A percentile compares a stretch with the other conserved stretches of the same genome.
Conservation (phyloP, 495 filamentous ascomycete genomes). For the Tuber magnatum region DNA sequence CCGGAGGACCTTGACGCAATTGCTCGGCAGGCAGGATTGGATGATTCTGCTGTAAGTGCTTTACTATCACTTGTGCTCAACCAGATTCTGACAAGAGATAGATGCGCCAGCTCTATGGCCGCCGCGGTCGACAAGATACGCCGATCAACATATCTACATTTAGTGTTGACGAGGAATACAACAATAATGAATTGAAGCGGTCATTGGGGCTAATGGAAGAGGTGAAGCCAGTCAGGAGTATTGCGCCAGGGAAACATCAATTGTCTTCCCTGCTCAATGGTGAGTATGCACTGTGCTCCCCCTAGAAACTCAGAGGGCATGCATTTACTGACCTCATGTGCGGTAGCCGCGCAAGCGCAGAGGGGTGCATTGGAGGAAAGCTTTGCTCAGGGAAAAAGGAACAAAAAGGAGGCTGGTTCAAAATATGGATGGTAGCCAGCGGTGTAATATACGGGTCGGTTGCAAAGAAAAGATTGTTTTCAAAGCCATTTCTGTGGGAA, state of each 20-base stretch:
- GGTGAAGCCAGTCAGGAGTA: slow-evolving; percentile 39
- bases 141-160: slow-evolving; percentile 38
- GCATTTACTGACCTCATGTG: not conserved
- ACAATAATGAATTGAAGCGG: slow-evolving; percentile 37
- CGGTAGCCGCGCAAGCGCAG: slow-evolving; percentile 38
- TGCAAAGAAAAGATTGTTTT: slow-evolving; percentile 4
- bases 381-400: slow-evolving; percentile 39
- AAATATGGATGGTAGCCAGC: slow-evolving; percentile 39
- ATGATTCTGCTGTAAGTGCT: slow-evolving; percentile 33
- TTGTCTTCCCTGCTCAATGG: slow-evolving; percentile 37
- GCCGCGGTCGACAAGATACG: slow-evolving; percentile 29
- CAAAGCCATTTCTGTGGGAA: not conserved
- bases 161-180: slow-evolving; percentile 40
- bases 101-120: slow-evolving; percentile 41
- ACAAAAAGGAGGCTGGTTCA: slow-evolving; percentile 39
- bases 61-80: not conserved
- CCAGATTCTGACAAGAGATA: slow-evolving; percentile 5
- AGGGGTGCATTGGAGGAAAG: slow-evolving; percentile 39
- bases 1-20: slow-evolving; percentile 34
- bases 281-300: slow-evolving; percentile 9
- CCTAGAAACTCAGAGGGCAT: not conserved
- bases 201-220: slow-evolving; percentile 35
- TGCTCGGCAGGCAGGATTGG: slow-evolving; percentile 31
- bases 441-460: not conserved
- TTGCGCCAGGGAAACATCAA: slow-evolving; percentile 40